Evolutionary conservation across 1,284 basidiomycete genomes (phyloP), one percentile per base, ranked within the genome.

Genomic region (Kwoniella shivajii): DNA sequence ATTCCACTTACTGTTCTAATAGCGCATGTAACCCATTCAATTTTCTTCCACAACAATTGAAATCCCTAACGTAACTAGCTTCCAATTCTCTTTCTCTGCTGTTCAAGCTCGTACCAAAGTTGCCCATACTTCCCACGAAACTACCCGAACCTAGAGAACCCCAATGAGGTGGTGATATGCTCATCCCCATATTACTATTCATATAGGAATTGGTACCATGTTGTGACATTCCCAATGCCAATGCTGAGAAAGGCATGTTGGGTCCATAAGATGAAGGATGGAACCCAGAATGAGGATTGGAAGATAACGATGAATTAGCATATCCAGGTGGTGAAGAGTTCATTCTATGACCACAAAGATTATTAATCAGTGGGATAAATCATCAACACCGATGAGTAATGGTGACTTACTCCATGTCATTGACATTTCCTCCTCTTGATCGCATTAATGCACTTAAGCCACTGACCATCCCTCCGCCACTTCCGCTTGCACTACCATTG

Each of bases 1-100:
- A n/a, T n/a, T n/a, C n/a, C n/a, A 74, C 78, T 73, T 59, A 79
- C 77, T 79, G 78, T 49, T 79, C 77, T 7, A 79, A 59, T 27
- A 79, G 54, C 51, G 79, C 78, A 53, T 79, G 78, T 47, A 79
- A 48, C 1, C 78, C 77, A 18, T 71, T 73, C 57, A 79, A 57
- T 55, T 74, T 72, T 38, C 69, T 65, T 13, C 75, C 77, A 50
- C 78, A 79, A 60, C 78, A 79, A 3, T 65, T 71, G 47, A 79
- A 78, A 62, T 79, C 76, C 58, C 67, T 67, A 18, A 77, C 77
- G 48, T 76, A 79, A 57, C 69, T 71, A 20, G 77, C 76, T 59
- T 79, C 78, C 45, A 79, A 57, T 62, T 79, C 71, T 39, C 77
- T 67, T 57, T 69, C 65, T 9, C 73, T 63, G n/a, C 72, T 52